These are phyloP conservation scores for Kregervanrija delftensis DNA, from an alignment of 805 yeast genomes.

Conservation along the genomic window DNA sequence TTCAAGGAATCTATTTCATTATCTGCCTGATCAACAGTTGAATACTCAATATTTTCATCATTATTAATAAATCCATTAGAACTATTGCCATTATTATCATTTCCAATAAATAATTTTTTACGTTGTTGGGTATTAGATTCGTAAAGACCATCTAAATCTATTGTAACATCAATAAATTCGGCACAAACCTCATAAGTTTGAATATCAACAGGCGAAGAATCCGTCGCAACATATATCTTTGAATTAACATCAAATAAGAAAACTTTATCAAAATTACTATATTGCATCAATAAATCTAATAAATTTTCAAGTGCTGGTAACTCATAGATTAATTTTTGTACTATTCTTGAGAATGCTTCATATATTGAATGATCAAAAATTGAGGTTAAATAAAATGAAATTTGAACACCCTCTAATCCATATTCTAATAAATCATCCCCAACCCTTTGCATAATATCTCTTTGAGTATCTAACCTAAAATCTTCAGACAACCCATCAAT, in stretches of 20 bases:
- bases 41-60: background rate
- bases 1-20: background rate
- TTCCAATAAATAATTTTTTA: too few species aligned
- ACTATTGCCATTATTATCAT: background rate
- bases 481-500: slow-evolving; percentile 95
- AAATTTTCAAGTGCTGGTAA: slow-evolving; percentile 81
- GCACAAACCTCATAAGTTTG: slow-evolving; percentile 96
- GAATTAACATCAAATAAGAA: slow-evolving; percentile 88
- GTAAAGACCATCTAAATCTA: slow-evolving; percentile 75
- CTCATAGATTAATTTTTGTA: slow-evolving; percentile 86
- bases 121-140: slow-evolving; percentile 19
- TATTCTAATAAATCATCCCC: slow-evolving; percentile 87
- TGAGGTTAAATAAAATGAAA: slow-evolving; percentile 85
- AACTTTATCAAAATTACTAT: slow-evolving; percentile 86
- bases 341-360: slow-evolving; percentile 90
- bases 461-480: slow-evolving; percentile 86
- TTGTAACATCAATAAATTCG: slow-evolving; percentile 90
- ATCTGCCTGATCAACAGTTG: background rate
- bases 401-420: slow-evolving; percentile 87
- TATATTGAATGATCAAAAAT: slow-evolving; percentile 94
- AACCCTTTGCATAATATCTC: slow-evolving; percentile 93
- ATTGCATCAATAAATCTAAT: slow-evolving; percentile 82
- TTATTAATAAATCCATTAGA: background rate
- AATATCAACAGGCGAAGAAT: slow-evolving; percentile 90
- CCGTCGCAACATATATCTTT: slow-evolving; percentile 93